Conservation (phyloP, 495 filamentous ascomycete genomes). For the Xylaria palmicola region DNA sequence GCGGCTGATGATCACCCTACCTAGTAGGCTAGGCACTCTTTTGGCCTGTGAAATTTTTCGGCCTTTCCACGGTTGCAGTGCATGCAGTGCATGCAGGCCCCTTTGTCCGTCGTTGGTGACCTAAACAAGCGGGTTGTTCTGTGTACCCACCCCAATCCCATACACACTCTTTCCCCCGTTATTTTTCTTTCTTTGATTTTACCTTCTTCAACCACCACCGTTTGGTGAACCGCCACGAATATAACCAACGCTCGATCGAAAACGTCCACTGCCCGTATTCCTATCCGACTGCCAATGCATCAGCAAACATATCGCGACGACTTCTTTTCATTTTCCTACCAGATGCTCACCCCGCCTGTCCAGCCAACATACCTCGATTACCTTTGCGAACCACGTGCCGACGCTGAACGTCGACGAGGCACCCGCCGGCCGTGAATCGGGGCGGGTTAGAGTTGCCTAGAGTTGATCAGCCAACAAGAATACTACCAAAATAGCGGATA, state of each 20-base stretch:
- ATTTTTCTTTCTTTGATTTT: conserved; percentile 7
- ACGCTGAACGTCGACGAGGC: conserved; percentile 53
- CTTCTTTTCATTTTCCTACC: conserved; percentile 45
- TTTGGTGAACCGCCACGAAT: conserved; percentile 27
- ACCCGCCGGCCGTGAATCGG: conserved; percentile 42
- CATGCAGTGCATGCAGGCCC: no score
- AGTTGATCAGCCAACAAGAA: not conserved
- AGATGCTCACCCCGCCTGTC: conserved; percentile 47
- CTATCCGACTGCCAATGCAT: conserved; percentile 43
- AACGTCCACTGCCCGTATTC: conserved; percentile 13
- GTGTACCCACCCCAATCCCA: not conserved
- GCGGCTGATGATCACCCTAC: not conserved
- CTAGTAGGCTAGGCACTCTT: no score
- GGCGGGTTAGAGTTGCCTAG: conserved; percentile 21
- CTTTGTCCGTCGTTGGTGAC: not conserved
- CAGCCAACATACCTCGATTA: conserved; percentile 38
- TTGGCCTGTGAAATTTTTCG: conserved; percentile 6
- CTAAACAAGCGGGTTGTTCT: not conserved
- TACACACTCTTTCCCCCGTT: conserved; percentile 2
- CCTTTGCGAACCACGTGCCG: conserved; percentile 42
- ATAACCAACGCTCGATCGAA: conserved; percentile 8
- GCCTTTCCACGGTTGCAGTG: not conserved
- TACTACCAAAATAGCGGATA: not conserved
- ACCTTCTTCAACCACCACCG: conserved; percentile 24
- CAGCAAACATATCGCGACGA: conserved; percentile 38